Percentiles rank a stretch among this genome's conserved stretches.
Conservation (phyloP, 345 rosid species). For the Lepidium sativum region DNA sequence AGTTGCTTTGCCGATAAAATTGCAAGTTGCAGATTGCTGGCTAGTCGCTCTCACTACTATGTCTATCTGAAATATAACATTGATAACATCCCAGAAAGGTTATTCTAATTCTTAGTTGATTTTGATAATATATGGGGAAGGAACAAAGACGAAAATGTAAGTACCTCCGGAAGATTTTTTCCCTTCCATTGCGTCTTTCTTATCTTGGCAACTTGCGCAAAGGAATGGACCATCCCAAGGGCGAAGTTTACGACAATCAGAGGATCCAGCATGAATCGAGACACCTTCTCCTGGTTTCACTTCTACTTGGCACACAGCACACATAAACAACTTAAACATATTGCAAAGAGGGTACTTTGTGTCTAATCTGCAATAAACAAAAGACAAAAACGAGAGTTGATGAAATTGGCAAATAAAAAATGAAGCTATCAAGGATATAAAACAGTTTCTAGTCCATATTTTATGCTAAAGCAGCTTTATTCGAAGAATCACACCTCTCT, state of each 20-base stretch:
- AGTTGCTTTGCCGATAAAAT: constrained; percentile 29
- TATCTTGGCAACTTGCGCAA: constrained; percentile 92
- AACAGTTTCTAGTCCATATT: neutral
- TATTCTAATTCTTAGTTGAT: neutral
- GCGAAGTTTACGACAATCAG: constrained; percentile 56
- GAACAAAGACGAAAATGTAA: neutral
- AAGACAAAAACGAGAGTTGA: neutral
- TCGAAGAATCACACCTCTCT: constrained; percentile 63
- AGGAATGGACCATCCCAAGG: constrained; percentile 99
- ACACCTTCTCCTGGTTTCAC: constrained; percentile 94
- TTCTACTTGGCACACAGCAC: constrained; percentile 99
- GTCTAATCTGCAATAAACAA: constrained; percentile 63
- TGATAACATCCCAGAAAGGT: neutral
- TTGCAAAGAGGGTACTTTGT: constrained; percentile 94
- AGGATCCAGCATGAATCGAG: constrained; percentile 73
- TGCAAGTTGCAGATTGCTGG: constrained; percentile 19
- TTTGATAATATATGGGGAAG: neutral
- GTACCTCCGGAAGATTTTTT: constrained; percentile 76
- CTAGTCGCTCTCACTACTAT: constrained; percentile 89
- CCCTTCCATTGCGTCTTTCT: constrained; percentile 99
- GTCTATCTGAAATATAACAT: constrained; percentile 53
- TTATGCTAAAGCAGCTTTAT: neutral
- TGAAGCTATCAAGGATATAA: neutral
- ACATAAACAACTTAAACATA: constrained; percentile 88
- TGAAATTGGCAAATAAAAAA: neutral